Conservation (phyloP, 2,329 filamentous ascomycete genomes). For the Pseudopyricularia javanii region DNA sequence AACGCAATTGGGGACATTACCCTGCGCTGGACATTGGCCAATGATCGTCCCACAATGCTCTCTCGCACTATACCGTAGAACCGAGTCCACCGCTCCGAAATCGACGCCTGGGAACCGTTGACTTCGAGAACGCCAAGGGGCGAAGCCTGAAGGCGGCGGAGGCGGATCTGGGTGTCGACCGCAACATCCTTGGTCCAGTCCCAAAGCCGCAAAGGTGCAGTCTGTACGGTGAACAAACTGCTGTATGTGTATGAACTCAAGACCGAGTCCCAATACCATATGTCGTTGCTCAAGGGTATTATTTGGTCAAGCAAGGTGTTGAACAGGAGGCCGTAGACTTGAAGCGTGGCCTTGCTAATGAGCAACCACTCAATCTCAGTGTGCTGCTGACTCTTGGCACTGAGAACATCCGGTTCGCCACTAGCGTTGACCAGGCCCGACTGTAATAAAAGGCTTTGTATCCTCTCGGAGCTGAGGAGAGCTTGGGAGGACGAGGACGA, state of each 20-base stretch:
- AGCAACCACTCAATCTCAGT: conserved; percentile 82
- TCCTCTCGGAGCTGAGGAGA: conserved; percentile 45
- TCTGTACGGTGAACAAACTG: conserved; percentile 76
- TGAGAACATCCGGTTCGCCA: conserved; percentile 11
- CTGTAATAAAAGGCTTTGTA: conserved; percentile 50
- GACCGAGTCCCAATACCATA: conserved; percentile 93
- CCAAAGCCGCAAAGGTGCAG: conserved; percentile 65
- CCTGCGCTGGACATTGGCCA: conserved; percentile 57
- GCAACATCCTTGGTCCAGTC: conserved; percentile 58
- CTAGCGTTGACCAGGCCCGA: conserved; percentile 39
- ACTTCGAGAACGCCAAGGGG: conserved; percentile 10
- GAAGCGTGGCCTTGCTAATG: conserved; percentile 82
- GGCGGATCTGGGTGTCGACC: conserved; percentile 39
- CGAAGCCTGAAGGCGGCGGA: conserved; percentile 13
- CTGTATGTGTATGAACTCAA: conserved; percentile 67
- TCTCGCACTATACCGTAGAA: conserved; percentile 76
- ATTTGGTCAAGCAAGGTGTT: conserved; percentile 71
- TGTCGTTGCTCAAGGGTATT: conserved; percentile 70
- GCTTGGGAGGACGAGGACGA: conserved; percentile 52
- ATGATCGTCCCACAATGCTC: conserved; percentile 60
- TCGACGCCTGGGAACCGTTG: conserved; percentile 11
- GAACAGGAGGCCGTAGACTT: conserved; percentile 73
- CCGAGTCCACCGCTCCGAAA: conserved; percentile 44
- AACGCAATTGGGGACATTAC: conserved; percentile 70
- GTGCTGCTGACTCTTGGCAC: conserved; percentile 43